Evolutionary conservation across 495 filamentous ascomycete genomes (phyloP), one percentile per base, ranked within the genome.

Genomic region (Penicillium parvum): DNA sequence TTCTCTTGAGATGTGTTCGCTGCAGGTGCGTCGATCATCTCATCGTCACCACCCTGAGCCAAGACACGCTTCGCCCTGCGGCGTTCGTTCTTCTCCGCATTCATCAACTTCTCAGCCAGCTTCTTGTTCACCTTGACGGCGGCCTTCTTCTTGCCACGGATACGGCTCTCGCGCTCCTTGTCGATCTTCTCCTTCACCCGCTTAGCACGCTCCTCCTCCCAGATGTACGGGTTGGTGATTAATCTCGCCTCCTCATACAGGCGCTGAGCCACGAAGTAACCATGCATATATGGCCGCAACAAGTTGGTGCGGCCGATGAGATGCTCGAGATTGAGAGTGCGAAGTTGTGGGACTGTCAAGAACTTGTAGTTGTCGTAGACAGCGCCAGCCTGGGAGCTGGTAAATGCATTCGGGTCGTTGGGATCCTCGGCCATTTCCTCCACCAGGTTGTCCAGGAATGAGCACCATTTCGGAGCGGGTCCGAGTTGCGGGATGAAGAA

Each of bases 331-430:
- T 83, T 92, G 43, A 96, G 77, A 0, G 75, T 74, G 40, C 81
- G 80, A 19, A 98, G 76, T 65, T 97, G 86, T 22, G 85, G 79
- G 37, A 85, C 59, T 4, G 91, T 95, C 42, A 99, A 72, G 79
- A 99, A 97, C 62, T 96, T 96, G 78, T 86, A 97, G 63, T 97
- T 96, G 63, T 97, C 94, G 69, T 96, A 99, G 10, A 95, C 84
- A 47, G 90, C 81, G 23, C 84, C 81, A 20, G 63, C 62, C 23
- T 71, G 64, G 20, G 65, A 58, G 27, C 58, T 61, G 36, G 52
- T 69, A 52, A 79, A 87, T 5, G 81, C 78, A 47, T 78, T 81
- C 3, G 84, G 83, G 49, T 88, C 84, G 50, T 80, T 77, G 10
- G 69, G 71, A 44, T 83, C 76, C 58, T 94, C 90, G 2, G 90